phyloP scores from a whole-genome alignment of 257 asterid species.

The Solanum virginianum region DNA sequence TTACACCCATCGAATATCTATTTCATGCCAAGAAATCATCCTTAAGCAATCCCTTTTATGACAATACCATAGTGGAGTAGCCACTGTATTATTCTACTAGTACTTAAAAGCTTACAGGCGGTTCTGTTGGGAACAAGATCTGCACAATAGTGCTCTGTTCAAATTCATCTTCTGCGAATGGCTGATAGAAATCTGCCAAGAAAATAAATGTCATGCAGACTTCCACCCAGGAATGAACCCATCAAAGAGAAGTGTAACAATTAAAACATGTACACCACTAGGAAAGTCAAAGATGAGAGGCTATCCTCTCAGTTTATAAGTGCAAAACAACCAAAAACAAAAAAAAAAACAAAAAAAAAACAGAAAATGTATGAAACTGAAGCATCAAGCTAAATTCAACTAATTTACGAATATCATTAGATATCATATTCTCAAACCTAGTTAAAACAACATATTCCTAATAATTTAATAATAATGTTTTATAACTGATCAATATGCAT shows the following conservation, averaged over 20 bases:
- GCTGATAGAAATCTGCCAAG: constrained; percentile 72
- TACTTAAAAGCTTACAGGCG: constrained; percentile 46
- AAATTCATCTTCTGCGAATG: constrained; percentile 63
- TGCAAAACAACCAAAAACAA: not conserved
- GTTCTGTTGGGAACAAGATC: constrained; percentile 56
- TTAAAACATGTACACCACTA: not conserved
- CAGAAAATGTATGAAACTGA: not conserved
- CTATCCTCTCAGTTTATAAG: not conserved
- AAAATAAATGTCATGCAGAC: not conserved
- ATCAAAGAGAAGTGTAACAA: not conserved
- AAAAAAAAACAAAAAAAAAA: not conserved
- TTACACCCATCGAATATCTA: not conserved
- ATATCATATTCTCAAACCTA: not conserved
- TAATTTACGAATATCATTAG: not conserved
- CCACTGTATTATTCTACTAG: not conserved
- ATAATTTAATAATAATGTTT: not conserved
- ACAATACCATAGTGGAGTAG: not conserved
- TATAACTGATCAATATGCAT: not conserved
- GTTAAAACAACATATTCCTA: not conserved
- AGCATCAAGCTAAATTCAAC: not conserved
- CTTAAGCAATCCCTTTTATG: not conserved
- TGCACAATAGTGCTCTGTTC: constrained; percentile 63
- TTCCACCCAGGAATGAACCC: not conserved
- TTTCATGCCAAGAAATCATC: not conserved
- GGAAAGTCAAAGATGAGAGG: not conserved